phyloP scores from a whole-genome alignment of 306 rosid genomes.

The Vigna mungo region DNA sequence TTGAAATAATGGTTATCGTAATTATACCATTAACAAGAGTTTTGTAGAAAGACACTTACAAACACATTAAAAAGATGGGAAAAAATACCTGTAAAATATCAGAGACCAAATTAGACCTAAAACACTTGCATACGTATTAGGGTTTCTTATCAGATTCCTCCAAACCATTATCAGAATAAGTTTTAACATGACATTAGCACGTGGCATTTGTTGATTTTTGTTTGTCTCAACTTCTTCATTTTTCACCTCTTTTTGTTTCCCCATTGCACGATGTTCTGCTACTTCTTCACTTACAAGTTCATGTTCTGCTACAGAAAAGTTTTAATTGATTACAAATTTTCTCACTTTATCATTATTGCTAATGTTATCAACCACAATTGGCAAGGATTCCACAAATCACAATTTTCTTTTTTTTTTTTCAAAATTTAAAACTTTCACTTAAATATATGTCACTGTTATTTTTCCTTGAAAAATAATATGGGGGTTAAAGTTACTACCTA shows the following conservation, averaged over 20 bases:
- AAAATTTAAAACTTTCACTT: too few relatives aligned
- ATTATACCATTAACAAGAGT: background rate
- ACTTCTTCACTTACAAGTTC: slow-evolving; percentile 56
- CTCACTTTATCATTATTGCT: background rate
- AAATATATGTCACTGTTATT: too few relatives aligned
- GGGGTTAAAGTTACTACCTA: too few relatives aligned
- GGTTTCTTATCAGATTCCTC: slow-evolving; percentile 79
- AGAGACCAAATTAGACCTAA: slow-evolving; percentile 81
- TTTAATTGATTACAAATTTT: background rate
- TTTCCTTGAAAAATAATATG: too few relatives aligned
- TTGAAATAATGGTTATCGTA: background rate
- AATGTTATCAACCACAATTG: background rate
- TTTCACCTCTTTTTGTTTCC: slow-evolving; percentile 46
- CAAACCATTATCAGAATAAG: slow-evolving; percentile 81
- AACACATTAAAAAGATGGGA: background rate
- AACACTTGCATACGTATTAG: slow-evolving; percentile 73
- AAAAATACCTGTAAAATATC: slow-evolving; percentile 63
- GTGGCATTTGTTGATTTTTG: slow-evolving; percentile 69
- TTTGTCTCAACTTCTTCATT: slow-evolving; percentile 46
- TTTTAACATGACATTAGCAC: slow-evolving; percentile 67
- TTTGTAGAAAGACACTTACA: background rate
- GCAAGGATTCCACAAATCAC: background rate
- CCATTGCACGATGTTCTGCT: background rate
- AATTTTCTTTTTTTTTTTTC: background rate
- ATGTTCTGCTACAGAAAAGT: slow-evolving; percentile 35